phyloP scores from a whole-genome alignment of 2,329 filamentous ascomycete genomes.

The Xylariaceae sp. region DNA sequence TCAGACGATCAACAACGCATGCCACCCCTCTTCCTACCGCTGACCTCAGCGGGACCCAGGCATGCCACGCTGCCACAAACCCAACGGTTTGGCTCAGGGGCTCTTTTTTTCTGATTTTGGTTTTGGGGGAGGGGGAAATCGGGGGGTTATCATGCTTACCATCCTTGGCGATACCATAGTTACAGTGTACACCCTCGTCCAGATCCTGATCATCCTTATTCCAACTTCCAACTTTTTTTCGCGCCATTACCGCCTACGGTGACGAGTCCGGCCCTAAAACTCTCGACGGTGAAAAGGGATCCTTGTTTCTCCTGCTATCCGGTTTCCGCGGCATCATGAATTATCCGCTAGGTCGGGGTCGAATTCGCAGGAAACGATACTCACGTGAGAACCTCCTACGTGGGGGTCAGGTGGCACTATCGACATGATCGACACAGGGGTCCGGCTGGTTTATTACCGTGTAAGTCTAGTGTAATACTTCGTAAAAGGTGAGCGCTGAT shows the following conservation, averaged over 20 bases:
- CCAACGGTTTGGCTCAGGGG: conserved; percentile 17
- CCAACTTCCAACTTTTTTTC: background rate
- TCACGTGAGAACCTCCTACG: conserved; percentile 20
- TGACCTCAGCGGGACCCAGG: conserved; percentile 5
- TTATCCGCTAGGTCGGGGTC: conserved; percentile 3
- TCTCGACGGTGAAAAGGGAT: background rate
- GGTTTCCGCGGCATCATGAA: conserved; percentile 9
- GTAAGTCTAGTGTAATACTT: conserved; percentile 6
- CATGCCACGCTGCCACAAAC: conserved; percentile 13
- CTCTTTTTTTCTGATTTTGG: conserved; percentile 6
- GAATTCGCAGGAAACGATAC: conserved; percentile 11
- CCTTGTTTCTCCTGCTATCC: background rate
- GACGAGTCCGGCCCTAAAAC: background rate
- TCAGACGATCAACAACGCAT: too few species aligned
- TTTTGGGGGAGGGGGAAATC: background rate
- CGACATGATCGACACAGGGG: conserved; percentile 27
- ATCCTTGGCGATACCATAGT: conserved; percentile 9
- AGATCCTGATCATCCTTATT: background rate
- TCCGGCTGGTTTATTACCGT: conserved; percentile 18
- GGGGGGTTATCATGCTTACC: conserved; percentile 12
- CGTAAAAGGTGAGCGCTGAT: conserved; percentile 14
- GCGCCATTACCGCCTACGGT: background rate
- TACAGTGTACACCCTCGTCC: conserved; percentile 5
- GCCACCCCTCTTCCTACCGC: conserved; percentile 2
- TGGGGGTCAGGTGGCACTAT: conserved; percentile 24